These are phyloP conservation scores for Penicillium steckii DNA, from an alignment of 495 filamentous ascomycete genomes.

Conservation along the genomic window DNA sequence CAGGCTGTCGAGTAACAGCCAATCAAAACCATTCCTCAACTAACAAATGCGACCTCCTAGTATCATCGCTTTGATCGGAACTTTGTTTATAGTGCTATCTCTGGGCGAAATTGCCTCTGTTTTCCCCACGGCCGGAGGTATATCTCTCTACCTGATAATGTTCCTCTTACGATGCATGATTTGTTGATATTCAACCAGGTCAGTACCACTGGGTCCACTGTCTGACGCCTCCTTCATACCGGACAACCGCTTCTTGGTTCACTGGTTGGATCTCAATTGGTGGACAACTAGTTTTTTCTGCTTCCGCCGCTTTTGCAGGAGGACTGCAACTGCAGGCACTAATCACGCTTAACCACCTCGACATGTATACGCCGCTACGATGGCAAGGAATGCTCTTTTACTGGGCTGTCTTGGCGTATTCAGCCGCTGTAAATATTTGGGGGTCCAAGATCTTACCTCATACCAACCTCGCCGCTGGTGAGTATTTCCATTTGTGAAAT, in stretches of 20 bases:
- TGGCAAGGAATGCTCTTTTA: slow-evolving; percentile 29
- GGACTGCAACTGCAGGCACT: slow-evolving; percentile 23
- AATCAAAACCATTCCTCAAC: no score
- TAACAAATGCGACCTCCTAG: slow-evolving; percentile 6
- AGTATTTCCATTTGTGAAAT: background rate
- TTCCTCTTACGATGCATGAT: background rate
- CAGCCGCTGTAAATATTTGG: slow-evolving; percentile 18
- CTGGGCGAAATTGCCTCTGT: slow-evolving; percentile 26
- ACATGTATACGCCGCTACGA: slow-evolving; percentile 16
- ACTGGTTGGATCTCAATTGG: slow-evolving; percentile 30
- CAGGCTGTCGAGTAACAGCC: no score
- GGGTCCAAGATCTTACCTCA: slow-evolving; percentile 25
- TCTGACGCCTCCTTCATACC: slow-evolving; percentile 18
- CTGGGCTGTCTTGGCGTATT: slow-evolving; percentile 20
- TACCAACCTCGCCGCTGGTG: slow-evolving; percentile 21
- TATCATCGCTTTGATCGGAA: slow-evolving; percentile 21
- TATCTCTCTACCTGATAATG: background rate
- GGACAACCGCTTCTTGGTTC: slow-evolving; percentile 22
- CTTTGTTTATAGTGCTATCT: slow-evolving; percentile 22
- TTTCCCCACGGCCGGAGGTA: slow-evolving; percentile 27
- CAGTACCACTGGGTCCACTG: slow-evolving; percentile 30
- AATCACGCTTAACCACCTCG: slow-evolving; percentile 23
- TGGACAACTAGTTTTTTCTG: slow-evolving; percentile 29
- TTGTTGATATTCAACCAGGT: slow-evolving; percentile 1
- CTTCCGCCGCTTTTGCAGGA: slow-evolving; percentile 27